Base-by-base conservation (phyloP, 192 early-diverging fungal genomes). In the Backusella sp. region DNA sequence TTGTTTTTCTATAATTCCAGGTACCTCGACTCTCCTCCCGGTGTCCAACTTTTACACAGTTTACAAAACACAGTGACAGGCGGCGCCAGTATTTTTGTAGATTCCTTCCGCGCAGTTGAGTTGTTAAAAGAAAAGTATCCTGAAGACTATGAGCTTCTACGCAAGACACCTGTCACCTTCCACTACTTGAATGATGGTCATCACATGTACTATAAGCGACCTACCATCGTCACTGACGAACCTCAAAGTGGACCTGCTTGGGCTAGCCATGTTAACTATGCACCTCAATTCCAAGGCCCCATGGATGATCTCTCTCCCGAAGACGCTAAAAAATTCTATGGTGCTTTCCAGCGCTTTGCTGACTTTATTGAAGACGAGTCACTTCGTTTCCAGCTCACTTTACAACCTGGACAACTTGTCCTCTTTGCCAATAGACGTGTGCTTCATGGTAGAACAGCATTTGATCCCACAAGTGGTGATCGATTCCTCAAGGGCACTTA, bases 281-380 rank as follows among this genome's bases (percentile, higher is more conserved):
- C 92, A 0, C 94, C 94, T 28, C 94, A 94, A 32, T 96, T 96
- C 86, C 94, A 95, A 82, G 94, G 93, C 0, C 93, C 92, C 14
- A 72, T 93, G 41, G 86, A 88, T 66, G 59, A 75, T 28, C 53
- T 77, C 32, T 80, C 87, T 15, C 82, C 83, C 1, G 69, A 82
- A 4, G 74, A 88, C 26, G 86, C 90, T 56, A 77, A 76, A 15
- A 62, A 73, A 23, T 92, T 93, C 72, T 94, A 95, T 76, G 69
- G 80, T 62, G 93, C 94, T 0, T 89, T 94, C 76, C 82, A 79
- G 44, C 56, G 73, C 0, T 92, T 94, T 79, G 86, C 86, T 39
- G 83, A 84, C 7, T 83, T 90, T 42, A 81, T 95, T 66, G 84
- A 91, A 70, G 72, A 83, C 21, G 81, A 82, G 23, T 85, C 85